Evolutionary conservation across 2,329 filamentous ascomycete species (phyloP), one percentile per base, ranked within the genome.

Genomic region (Colletotrichum cuscutae): DNA sequence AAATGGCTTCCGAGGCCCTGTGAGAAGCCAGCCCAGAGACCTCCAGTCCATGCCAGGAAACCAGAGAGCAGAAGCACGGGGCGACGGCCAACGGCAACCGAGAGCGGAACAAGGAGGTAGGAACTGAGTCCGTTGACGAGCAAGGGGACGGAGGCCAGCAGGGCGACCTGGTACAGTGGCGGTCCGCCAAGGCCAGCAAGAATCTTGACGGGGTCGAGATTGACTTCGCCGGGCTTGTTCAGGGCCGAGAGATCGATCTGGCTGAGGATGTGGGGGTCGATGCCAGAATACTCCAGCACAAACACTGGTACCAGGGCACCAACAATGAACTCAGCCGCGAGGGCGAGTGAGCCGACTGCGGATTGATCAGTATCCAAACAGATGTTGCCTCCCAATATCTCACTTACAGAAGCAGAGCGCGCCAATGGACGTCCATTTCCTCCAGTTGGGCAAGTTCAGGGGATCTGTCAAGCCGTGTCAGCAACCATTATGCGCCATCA

Each of bases 21-120:
- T 60, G 81, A 82, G 32, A 80, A 73, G 1, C 79, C 81, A 0
- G 82, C 82, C 79, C 81, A 81, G 49, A 84, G 62, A 3, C 82
- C 82, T 4, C 82, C 82, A 1, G 75, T 76, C 79, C 81, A 82
- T 5, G 80, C 80, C 52, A 79, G 77, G 1, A 77, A 76, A 2
- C 79, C 79, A 0, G 80, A 78, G 15, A 82, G 64, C 7, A 84
- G 76, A 19, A 84, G 74, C 5, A 83, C 78, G 1, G 81, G 82
- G 2, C 82, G 78, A 13, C 82, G 80, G 6, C 82, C 82, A 32
- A 82, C 75, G 56, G 77, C 81, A 15, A 80, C 80, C 1, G 81
- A 82, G n/a, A 84, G 76, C 9, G 82, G 82, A 1, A 83, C 78
- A n/a, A 82, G 79, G n/a, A 83, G 63, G 72, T 81, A 82, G 32